phyloP scores from a whole-genome alignment of 1,284 basidiomycete species.

The Cryptococcus sp. region DNA sequence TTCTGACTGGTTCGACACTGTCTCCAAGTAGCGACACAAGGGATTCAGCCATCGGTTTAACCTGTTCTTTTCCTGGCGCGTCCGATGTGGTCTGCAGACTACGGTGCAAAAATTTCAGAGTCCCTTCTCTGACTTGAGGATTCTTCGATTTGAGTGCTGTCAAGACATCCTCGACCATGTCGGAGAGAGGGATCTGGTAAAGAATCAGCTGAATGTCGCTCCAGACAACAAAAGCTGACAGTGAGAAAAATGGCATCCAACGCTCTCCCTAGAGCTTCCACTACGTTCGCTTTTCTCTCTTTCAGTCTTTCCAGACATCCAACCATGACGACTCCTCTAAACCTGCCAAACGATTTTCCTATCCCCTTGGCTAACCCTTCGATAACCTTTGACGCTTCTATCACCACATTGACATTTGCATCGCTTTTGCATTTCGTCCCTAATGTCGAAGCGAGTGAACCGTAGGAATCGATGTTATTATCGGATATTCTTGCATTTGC shows the following conservation, averaged over 20 bases:
- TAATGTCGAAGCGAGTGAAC: constrained; percentile 54
- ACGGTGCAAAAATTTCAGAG: constrained; percentile 80
- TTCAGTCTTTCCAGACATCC: constrained; percentile 87
- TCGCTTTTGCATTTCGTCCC: constrained; percentile 81
- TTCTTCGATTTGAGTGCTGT: constrained; percentile 83
- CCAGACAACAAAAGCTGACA: constrained; percentile 52
- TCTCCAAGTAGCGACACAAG: constrained; percentile 78
- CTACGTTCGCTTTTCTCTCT: constrained; percentile 85
- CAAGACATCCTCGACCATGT: constrained; percentile 79
- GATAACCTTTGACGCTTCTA: constrained; percentile 77
- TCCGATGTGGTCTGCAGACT: constrained; percentile 65
- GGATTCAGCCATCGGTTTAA: constrained; percentile 78
- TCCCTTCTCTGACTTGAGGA: constrained; percentile 92
- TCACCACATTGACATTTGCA: constrained; percentile 93
- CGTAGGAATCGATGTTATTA: constrained; percentile 52
- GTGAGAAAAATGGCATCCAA: constrained; percentile 85
- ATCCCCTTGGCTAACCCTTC: constrained; percentile 83
- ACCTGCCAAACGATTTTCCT: constrained; percentile 67
- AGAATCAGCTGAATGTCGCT: too few relatives aligned
- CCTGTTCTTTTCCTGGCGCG: constrained; percentile 62
- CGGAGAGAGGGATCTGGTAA: constrained; percentile 67
- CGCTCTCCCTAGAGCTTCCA: constrained; percentile 80
- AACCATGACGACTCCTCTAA: constrained; percentile 68
- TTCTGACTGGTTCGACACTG: constrained; percentile 82
- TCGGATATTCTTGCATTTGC: constrained; percentile 74